Evolutionary conservation across 371 early-diverging fungal species (phyloP).

Genomic region (Apophysomyces trapeziformis): DNA sequence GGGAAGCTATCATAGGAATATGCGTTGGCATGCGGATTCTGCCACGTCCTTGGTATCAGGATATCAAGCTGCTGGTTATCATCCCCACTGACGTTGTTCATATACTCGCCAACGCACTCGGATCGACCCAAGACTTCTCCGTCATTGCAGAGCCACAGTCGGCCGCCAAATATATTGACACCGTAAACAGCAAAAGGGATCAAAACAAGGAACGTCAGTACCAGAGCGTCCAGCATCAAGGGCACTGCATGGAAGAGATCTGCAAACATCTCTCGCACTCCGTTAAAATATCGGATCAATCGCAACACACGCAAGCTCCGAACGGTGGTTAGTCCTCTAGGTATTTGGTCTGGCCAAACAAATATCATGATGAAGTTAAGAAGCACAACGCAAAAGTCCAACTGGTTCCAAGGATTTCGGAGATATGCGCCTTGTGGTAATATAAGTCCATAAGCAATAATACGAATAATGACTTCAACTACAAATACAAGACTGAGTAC

Average conservation of each 20-base stretch:
- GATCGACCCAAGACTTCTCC: slow-evolving; percentile 27
- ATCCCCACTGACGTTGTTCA: slow-evolving; percentile 38
- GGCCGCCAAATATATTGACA: slow-evolving; percentile 62
- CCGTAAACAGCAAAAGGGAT: slow-evolving; percentile 64
- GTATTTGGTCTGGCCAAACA: slow-evolving; percentile 34
- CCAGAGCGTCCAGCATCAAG: slow-evolving; percentile 58
- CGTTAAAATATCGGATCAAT: slow-evolving; percentile 61
- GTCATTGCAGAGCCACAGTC: slow-evolving; percentile 62
- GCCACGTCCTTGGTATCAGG: slow-evolving; percentile 56
- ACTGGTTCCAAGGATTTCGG: slow-evolving; percentile 58
- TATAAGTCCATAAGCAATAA: slow-evolving; percentile 60
- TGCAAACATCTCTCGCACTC: slow-evolving; percentile 60
- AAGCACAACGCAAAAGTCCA: slow-evolving; percentile 58
- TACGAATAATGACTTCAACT: slow-evolving; percentile 53
- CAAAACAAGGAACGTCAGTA: slow-evolving; percentile 56
- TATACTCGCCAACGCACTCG: slow-evolving; percentile 57
- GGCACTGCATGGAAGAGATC: slow-evolving; percentile 60
- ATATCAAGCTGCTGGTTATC: slow-evolving; percentile 34
- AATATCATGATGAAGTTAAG: slow-evolving; percentile 53
- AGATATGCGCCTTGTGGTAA: slow-evolving; percentile 56
- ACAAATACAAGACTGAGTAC: slow-evolving; percentile 52
- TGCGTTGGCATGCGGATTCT: slow-evolving; percentile 51
- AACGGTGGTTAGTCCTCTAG: slow-evolving; percentile 51
- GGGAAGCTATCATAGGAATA: slow-evolving; percentile 58
- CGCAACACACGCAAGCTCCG: slow-evolving; percentile 64